phyloP scores from a whole-genome alignment of 139 green algal genomes.

The Tetraselmis striata region DNA sequence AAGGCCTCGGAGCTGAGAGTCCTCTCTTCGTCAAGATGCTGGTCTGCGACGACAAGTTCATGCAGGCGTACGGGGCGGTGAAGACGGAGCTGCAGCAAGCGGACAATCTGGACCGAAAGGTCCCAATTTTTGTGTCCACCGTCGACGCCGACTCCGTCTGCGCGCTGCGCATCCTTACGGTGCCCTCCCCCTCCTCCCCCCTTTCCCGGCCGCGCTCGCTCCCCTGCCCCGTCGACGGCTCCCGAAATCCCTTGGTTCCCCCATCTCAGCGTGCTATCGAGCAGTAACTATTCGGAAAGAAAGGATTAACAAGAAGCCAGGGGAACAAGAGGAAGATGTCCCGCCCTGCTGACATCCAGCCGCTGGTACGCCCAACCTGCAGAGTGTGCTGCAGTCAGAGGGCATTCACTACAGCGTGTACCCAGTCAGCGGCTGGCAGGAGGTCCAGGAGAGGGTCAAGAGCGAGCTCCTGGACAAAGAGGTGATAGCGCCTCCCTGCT shows the following conservation, averaged over 20 bases:
- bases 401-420: slow-evolving; percentile 29
- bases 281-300: too few relatives aligned
- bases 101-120: slow-evolving; percentile 47
- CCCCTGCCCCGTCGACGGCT: too few relatives aligned
- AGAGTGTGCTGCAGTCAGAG: slow-evolving; percentile 33
- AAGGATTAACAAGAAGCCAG: too few relatives aligned
- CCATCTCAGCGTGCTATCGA: too few relatives aligned
- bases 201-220: too few relatives aligned
- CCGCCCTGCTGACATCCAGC: too few relatives aligned
- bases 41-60: slow-evolving; percentile 13
- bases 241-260: too few relatives aligned
- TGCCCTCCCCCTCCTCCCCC: too few relatives aligned
- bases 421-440: slow-evolving; percentile 46
- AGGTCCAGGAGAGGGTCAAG: slow-evolving; percentile 29
- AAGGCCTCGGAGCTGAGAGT: neutral
- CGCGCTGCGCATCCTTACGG: slow-evolving; percentile 58
- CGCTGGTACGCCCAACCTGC: too few relatives aligned
- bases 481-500: too few relatives aligned
- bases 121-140: slow-evolving; percentile 57
- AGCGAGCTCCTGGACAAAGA: slow-evolving; percentile 1
- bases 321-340: too few relatives aligned
- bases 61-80: slow-evolving; percentile 39
- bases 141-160: slow-evolving; percentile 61
- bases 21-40: slow-evolving; percentile 20
- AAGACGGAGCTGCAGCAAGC: slow-evolving; percentile 42